A percentile compares a stretch with the other conserved stretches of the same genome.
These are phyloP conservation scores for Saccharomycopsis guyanensis DNA, from an alignment of 805 yeast genomes.

Conservation along the genomic window DNA sequence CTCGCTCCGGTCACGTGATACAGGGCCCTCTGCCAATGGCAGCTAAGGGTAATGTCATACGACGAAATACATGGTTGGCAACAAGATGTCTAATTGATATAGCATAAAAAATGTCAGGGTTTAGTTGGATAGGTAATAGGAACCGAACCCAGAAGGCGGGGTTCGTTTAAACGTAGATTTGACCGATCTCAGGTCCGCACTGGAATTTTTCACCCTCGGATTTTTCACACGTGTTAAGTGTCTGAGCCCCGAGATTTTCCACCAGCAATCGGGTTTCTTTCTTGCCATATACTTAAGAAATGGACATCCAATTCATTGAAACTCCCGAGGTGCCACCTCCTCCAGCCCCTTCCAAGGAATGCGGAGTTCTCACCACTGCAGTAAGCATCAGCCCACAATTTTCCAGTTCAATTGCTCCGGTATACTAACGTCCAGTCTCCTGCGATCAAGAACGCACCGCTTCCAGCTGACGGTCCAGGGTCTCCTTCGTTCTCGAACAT, in stretches of 20 bases:
- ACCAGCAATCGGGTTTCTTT: background rate
- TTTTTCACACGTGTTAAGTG: background rate
- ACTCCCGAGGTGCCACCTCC: slow-evolving; percentile 49
- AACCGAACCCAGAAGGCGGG: too few species aligned
- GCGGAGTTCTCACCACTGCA: slow-evolving; percentile 43
- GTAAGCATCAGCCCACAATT: slow-evolving; percentile 26
- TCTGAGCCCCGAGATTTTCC: background rate
- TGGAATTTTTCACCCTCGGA: background rate
- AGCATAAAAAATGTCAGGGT: too few species aligned
- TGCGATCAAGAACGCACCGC: slow-evolving; percentile 74
- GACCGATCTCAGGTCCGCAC: too few species aligned
- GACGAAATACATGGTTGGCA: background rate
- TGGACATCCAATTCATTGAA: slow-evolving; percentile 35
- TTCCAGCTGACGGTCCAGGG: slow-evolving; percentile 91
- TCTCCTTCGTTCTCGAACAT: slow-evolving; percentile 65
- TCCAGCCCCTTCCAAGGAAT: slow-evolving; percentile 34
- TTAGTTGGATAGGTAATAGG: too few species aligned
- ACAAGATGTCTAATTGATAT: too few species aligned
- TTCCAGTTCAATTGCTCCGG: slow-evolving; percentile 30
- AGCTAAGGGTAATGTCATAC: background rate
- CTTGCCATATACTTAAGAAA: background rate
- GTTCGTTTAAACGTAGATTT: too few species aligned
- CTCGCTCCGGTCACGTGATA: background rate
- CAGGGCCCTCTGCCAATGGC: background rate
- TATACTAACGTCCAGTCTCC: slow-evolving; percentile 39